Evolutionary conservation across 371 early-diverging fungal species (phyloP).

Genomic region (Actinomortierella wolfii): DNA sequence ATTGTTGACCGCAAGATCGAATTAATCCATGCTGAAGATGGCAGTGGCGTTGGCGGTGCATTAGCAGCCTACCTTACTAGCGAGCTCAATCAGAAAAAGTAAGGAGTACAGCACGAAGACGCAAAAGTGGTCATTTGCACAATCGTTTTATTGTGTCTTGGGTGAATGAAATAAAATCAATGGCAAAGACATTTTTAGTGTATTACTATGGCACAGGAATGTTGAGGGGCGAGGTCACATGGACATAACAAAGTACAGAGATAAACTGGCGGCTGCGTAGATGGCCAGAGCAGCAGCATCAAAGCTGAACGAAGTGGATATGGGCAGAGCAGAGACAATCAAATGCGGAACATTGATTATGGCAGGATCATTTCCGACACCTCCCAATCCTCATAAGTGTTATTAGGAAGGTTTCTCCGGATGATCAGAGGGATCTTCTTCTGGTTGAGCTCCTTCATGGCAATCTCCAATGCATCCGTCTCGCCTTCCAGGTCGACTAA

Average conservation of each 20-base stretch:
- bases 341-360: slow-evolving; percentile 2
- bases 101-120: not conserved
- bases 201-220: too few relatives aligned
- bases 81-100: not conserved
- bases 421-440: slow-evolving; percentile 97
- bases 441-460: slow-evolving; percentile 96
- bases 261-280: too few relatives aligned
- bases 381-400: slow-evolving; percentile 97
- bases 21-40: slow-evolving; percentile 55
- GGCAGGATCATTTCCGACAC: slow-evolving; percentile 88
- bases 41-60: slow-evolving; percentile 67
- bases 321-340: too few relatives aligned
- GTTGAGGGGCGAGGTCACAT: too few relatives aligned
- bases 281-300: too few relatives aligned
- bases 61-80: slow-evolving; percentile 53
- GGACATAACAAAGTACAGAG: too few relatives aligned
- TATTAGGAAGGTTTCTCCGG: slow-evolving; percentile 96
- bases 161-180: too few relatives aligned
- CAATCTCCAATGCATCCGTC: slow-evolving; percentile 97
- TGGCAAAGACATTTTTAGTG: too few relatives aligned
- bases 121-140: too few relatives aligned
- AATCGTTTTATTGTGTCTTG: too few relatives aligned
- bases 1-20: slow-evolving; percentile 51
- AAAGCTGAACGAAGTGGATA: too few relatives aligned
- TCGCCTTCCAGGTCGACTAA: slow-evolving; percentile 98